Conservation (phyloP, 257 asterid species). For the Solanum chiquidenum region DNA sequence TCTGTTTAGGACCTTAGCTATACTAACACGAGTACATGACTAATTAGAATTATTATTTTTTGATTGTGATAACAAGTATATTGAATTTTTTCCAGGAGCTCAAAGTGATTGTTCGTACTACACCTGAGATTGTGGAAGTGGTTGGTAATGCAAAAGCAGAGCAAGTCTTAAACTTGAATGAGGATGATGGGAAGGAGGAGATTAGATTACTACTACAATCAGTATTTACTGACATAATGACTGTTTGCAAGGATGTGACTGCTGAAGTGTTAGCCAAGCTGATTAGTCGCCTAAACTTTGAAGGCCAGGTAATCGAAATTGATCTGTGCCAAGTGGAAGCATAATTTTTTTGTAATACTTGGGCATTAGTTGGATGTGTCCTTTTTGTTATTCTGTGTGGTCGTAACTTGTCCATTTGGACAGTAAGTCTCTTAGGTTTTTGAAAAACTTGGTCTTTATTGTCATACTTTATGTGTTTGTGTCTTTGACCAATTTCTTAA, state of each 20-base stretch:
- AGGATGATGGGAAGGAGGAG: conserved; percentile 41
- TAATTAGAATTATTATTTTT: neutral
- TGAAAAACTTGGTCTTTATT: neutral
- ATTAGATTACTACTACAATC: conserved; percentile 46
- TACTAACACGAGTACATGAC: neutral
- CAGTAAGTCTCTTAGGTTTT: neutral
- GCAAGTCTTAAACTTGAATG: conserved; percentile 24
- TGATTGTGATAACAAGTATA: neutral
- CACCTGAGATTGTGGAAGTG: conserved; percentile 86
- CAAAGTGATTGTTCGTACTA: conserved; percentile 44
- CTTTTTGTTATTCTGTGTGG: neutral
- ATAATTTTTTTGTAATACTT: neutral
- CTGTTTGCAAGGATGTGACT: conserved; percentile 42
- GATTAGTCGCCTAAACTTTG: conserved; percentile 45
- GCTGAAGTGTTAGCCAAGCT: conserved; percentile 45
- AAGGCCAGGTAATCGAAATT: conserved; percentile 41
- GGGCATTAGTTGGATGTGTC: neutral
- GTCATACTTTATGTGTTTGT: neutral
- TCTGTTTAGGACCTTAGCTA: neutral
- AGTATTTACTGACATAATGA: conserved; percentile 65
- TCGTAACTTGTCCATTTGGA: neutral
- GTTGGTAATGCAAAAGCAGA: conserved; percentile 44
- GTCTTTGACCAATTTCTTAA: neutral
- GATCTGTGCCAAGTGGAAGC: neutral
- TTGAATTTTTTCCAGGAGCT: conserved; percentile 50